Conservation (phyloP, 169 alveolate genomes). For the Plasmodium vivax region DNA sequence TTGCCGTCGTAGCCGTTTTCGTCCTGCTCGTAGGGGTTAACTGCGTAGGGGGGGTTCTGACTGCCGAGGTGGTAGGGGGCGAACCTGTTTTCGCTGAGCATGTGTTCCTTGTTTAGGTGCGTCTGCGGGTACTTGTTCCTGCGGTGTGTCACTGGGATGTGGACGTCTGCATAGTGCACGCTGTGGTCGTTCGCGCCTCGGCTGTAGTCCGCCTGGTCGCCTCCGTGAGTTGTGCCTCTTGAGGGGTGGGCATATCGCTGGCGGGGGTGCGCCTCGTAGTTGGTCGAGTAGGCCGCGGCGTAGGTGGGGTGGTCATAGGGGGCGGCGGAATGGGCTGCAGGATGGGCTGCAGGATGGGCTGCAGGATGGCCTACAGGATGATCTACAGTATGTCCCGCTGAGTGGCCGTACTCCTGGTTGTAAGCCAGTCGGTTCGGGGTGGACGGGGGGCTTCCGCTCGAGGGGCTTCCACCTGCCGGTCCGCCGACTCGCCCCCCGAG, state of each 20-base stretch:
- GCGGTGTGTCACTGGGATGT: neutral
- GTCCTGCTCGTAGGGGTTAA: neutral
- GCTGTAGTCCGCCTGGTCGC: neutral
- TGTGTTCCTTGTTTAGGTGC: slow-evolving; percentile 4
- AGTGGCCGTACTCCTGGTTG: neutral
- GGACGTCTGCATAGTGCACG: neutral
- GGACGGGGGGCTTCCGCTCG: neutral
- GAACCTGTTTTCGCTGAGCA: slow-evolving; percentile 2
- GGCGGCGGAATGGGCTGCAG: neutral
- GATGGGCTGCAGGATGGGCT: neutral
- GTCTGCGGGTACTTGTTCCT: slow-evolving; percentile 14
- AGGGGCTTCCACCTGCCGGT: neutral
- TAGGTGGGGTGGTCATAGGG: neutral
- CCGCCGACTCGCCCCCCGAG: neutral
- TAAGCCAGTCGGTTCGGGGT: neutral
- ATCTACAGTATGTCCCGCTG: neutral
- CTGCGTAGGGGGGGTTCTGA: neutral
- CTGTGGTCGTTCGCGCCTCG: neutral
- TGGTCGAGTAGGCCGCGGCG: neutral
- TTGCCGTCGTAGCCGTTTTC: neutral
- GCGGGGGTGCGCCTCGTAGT: neutral
- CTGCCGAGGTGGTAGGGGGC: neutral
- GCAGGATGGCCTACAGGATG: neutral
- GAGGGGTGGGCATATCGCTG: neutral
- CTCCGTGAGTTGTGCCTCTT: neutral